phyloP scores from a whole-genome alignment of 2,329 filamentous ascomycete genomes.

The Aspergillus arachidicola region DNA sequence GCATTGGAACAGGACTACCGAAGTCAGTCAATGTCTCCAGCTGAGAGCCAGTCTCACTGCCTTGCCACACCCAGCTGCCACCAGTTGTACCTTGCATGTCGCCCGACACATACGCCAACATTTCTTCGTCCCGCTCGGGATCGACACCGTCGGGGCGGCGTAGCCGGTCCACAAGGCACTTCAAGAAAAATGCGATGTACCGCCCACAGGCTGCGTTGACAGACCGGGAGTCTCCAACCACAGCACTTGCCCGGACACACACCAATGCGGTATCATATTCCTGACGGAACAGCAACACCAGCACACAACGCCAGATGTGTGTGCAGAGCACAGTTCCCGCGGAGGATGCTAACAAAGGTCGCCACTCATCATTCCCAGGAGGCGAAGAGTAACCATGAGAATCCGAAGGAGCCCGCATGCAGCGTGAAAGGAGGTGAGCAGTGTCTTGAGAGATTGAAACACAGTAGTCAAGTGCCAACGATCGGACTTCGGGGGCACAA shows the following conservation, averaged over 20 bases:
- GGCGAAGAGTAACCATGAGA: constrained; percentile 1
- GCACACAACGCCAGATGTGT: constrained; percentile 83
- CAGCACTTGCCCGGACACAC: constrained; percentile 71
- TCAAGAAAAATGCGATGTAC: constrained; percentile 79
- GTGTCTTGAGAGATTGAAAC: constrained; percentile 76
- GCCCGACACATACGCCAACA: constrained; percentile 81
- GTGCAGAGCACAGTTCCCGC: constrained; percentile 75
- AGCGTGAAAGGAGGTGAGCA: constrained; percentile 71
- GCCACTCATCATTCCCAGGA: constrained; percentile 48
- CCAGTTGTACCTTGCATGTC: constrained; percentile 82
- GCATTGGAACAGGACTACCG: constrained; percentile 17
- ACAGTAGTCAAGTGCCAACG: constrained; percentile 76
- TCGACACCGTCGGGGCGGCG: constrained; percentile 45
- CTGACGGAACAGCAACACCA: constrained; percentile 76
- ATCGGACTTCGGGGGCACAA: constrained; percentile 66
- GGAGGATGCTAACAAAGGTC: constrained; percentile 63
- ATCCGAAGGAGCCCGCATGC: constrained; percentile 47
- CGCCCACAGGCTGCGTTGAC: constrained; percentile 79
- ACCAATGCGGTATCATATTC: constrained; percentile 72
- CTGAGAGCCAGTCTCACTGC: constrained; percentile 55
- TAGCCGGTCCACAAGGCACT: constrained; percentile 62
- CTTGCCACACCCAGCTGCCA: constrained; percentile 80
- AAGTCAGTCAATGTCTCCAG: constrained; percentile 29
- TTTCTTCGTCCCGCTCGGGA: constrained; percentile 75
- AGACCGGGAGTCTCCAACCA: constrained; percentile 70